Percentiles rank a stretch among this genome's conserved stretches.
These are phyloP conservation scores for Salix koriyanagi DNA, from an alignment of 345 rosid genomes.

Conservation along the genomic window DNA sequence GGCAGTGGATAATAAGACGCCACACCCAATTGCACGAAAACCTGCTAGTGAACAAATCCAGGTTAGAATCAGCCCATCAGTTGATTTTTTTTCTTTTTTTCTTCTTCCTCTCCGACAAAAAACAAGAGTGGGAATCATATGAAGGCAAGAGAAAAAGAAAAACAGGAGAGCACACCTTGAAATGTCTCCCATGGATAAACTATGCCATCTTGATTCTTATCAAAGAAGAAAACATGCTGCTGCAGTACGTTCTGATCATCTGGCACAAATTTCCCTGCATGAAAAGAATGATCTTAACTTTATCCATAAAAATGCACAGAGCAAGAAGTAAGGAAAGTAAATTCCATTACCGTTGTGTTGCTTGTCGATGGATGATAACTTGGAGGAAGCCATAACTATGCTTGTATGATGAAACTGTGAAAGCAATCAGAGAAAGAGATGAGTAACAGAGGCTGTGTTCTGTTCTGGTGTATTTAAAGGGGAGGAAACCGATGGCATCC, in stretches of 20 bases:
- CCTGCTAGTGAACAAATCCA: slow-evolving; percentile 23
- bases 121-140: background rate
- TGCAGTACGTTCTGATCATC: slow-evolving; percentile 45
- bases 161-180: slow-evolving; percentile 31
- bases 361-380: background rate
- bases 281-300: background rate
- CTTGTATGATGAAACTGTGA: background rate
- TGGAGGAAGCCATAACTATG: slow-evolving; percentile 19
- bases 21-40: slow-evolving; percentile 57
- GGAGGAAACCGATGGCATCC: too few species aligned
- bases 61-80: background rate
- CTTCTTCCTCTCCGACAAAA: too few species aligned
- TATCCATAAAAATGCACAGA: background rate
- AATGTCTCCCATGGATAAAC: slow-evolving; percentile 81
- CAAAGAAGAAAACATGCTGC: slow-evolving; percentile 79
- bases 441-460: background rate
- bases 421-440: background rate
- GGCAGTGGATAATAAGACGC: slow-evolving; percentile 30
- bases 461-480: background rate
- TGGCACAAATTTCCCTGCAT: slow-evolving; percentile 14
- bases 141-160: too few species aligned
- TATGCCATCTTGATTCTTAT: slow-evolving; percentile 65
- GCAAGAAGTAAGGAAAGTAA: background rate
- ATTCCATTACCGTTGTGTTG: slow-evolving; percentile 5
- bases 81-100: too few species aligned